Conservation (phyloP, 2,329 filamentous ascomycete species). For the Plectosphaerella cucumerina region DNA sequence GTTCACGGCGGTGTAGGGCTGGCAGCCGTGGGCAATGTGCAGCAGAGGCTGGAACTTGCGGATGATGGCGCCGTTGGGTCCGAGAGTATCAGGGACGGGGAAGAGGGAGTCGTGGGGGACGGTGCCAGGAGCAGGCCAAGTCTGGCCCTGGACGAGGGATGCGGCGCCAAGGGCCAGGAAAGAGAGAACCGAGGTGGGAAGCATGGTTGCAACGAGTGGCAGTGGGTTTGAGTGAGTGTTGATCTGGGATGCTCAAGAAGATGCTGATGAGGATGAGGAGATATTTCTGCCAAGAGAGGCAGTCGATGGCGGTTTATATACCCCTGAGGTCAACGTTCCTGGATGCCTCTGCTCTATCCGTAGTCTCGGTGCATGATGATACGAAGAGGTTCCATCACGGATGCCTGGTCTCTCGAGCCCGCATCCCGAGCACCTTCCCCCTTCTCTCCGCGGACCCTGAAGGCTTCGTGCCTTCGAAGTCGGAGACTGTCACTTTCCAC, state of each 20-base stretch:
- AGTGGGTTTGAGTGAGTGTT: neutral
- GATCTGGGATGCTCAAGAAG: neutral
- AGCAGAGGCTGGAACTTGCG: conserved; percentile 5
- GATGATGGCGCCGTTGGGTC: conserved; percentile 1
- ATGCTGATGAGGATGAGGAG: neutral
- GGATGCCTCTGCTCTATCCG: no score
- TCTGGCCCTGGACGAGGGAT: neutral
- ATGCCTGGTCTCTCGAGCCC: no score
- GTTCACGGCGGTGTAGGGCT: conserved; percentile 5
- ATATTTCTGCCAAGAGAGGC: no score
- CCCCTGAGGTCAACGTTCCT: no score
- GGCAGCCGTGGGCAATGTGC: conserved; percentile 6
- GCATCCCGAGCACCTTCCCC: no score
- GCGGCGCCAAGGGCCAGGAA: neutral
- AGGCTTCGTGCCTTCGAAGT: no score
- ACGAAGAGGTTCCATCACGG: no score
- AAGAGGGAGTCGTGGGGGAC: conserved; percentile 1
- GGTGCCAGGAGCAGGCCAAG: neutral
- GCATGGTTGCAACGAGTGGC: neutral
- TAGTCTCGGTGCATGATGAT: no score
- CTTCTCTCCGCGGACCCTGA: no score
- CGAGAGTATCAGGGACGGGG: conserved; percentile 1
- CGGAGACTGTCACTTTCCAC: no score
- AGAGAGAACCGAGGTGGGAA: neutral
- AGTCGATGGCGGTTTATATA: no score